Evolutionary conservation across 2,329 filamentous ascomycete species (phyloP).

Genomic region (Aspergillus clavatus): DNA sequence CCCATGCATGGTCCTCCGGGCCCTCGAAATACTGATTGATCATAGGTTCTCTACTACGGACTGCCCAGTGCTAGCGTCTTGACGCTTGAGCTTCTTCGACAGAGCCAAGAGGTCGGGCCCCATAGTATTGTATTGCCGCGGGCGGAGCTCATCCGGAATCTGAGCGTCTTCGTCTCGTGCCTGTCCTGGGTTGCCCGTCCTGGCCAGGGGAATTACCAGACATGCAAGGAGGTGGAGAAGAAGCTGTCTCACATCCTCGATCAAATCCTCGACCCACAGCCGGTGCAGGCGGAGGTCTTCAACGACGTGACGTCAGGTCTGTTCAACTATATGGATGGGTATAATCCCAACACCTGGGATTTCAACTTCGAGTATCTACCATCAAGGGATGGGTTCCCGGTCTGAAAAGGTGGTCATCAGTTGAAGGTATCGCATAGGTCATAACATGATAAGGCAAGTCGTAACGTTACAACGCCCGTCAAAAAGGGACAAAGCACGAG

Average conservation of each 20-base stretch:
- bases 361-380: slow-evolving; percentile 28
- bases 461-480: slow-evolving; percentile 1
- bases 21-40: slow-evolving; percentile 2
- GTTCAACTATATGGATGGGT: slow-evolving; percentile 32
- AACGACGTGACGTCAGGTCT: slow-evolving; percentile 28
- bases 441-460: slow-evolving; percentile 4
- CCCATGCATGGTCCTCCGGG: not conserved
- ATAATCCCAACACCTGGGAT: slow-evolving; percentile 30
- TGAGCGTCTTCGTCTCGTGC: slow-evolving; percentile 31
- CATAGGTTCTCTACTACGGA: slow-evolving; percentile 30
- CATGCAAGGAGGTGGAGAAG: slow-evolving; percentile 34
- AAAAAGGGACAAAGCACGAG: not conserved
- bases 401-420: slow-evolving; percentile 8
- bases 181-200: slow-evolving; percentile 32
- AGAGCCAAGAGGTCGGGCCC: slow-evolving; percentile 26
- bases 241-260: slow-evolving; percentile 34
- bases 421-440: slow-evolving; percentile 8
- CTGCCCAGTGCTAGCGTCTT: slow-evolving; percentile 31
- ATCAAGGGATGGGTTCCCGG: slow-evolving; percentile 16
- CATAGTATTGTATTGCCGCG: slow-evolving; percentile 24
- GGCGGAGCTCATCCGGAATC: slow-evolving; percentile 30
- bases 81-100: slow-evolving; percentile 30
- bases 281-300: slow-evolving; percentile 24
- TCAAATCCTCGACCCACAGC: slow-evolving; percentile 32
- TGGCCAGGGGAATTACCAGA: slow-evolving; percentile 32